phyloP scores from a whole-genome alignment of 2,329 filamentous ascomycete species.

The Aspergillus thermomutatus region DNA sequence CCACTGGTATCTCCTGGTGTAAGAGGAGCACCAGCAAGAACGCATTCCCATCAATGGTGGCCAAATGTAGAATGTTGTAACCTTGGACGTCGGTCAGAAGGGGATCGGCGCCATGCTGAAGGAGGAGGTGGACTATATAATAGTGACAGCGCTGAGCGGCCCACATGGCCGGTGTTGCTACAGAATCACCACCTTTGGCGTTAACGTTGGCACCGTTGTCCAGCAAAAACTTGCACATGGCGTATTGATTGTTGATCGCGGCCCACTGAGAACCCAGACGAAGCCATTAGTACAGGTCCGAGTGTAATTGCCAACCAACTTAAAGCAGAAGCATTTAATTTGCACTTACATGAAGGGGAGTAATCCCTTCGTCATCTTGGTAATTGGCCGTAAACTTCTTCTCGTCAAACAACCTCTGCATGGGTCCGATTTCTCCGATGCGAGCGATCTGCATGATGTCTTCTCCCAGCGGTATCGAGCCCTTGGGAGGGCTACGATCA shows the following conservation, averaged over 20 bases:
- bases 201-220: slow-evolving; percentile 86
- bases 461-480: slow-evolving; percentile 52
- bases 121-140: slow-evolving; percentile 89
- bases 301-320: background rate
- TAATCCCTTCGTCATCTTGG: slow-evolving; percentile 88
- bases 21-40: slow-evolving; percentile 83
- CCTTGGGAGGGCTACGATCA: slow-evolving; percentile 28
- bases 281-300: slow-evolving; percentile 7
- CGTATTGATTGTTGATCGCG: slow-evolving; percentile 97
- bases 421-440: slow-evolving; percentile 77
- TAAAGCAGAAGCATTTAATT: background rate
- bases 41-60: slow-evolving; percentile 94
- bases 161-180: slow-evolving; percentile 94
- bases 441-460: slow-evolving; percentile 96
- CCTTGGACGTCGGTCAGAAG: slow-evolving; percentile 90
- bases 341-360: slow-evolving; percentile 78
- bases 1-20: slow-evolving; percentile 92
- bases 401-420: slow-evolving; percentile 85
- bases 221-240: slow-evolving; percentile 93
- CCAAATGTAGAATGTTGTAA: slow-evolving; percentile 96
- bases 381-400: slow-evolving; percentile 80
- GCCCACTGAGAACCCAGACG: slow-evolving; percentile 68
- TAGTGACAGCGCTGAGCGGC: slow-evolving; percentile 95
- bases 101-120: slow-evolving; percentile 88
- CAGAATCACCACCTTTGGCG: slow-evolving; percentile 88